phyloP scores from a whole-genome alignment of 805 yeast species.

The Tanozyma kutaoensis region DNA sequence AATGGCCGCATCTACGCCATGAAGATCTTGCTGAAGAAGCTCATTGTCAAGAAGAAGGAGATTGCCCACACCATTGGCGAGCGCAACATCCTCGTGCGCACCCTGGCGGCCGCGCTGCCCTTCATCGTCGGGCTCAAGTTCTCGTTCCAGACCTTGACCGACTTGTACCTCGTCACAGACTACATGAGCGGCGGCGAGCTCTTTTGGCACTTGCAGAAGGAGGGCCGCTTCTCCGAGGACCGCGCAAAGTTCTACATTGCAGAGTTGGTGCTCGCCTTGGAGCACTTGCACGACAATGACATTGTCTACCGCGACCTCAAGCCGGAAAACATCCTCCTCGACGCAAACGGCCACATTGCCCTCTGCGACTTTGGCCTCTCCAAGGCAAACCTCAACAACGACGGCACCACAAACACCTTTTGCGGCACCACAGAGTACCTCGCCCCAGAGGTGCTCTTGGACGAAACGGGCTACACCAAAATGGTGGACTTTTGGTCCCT shows the following conservation, averaged over 20 bases:
- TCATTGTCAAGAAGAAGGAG: conserved; percentile 92
- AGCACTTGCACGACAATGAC: conserved; percentile 89
- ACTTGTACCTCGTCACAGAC: conserved; percentile 87
- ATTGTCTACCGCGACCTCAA: conserved; percentile 94
- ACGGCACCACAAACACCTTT: conserved; percentile 89
- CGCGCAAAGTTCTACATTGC: conserved; percentile 96
- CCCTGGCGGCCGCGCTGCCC: conserved; percentile 80
- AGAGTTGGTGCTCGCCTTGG: conserved; percentile 83
- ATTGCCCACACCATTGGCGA: conserved; percentile 98
- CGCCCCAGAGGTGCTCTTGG: conserved; percentile 92
- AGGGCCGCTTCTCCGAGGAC: conserved; percentile 85
- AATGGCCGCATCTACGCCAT: conserved; percentile 89
- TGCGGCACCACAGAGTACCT: conserved; percentile 98
- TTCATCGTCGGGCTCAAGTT: conserved; percentile 93
- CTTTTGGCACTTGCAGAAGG: conserved; percentile 94
- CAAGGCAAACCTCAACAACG: conserved; percentile 77
- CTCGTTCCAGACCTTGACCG: conserved; percentile 90
- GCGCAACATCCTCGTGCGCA: conserved; percentile 84
- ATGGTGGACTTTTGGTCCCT: conserved; percentile 99
- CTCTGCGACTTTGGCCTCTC: conserved; percentile 95
- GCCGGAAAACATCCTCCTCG: conserved; percentile 90
- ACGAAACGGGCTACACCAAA: conserved; percentile 93
- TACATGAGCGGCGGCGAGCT: conserved; percentile 98
- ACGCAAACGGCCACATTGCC: conserved; percentile 96
- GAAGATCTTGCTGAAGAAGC: conserved; percentile 91